These are phyloP conservation scores for Lagenaria siceraria DNA, from an alignment of 306 rosid genomes.

Conservation along the genomic window DNA sequence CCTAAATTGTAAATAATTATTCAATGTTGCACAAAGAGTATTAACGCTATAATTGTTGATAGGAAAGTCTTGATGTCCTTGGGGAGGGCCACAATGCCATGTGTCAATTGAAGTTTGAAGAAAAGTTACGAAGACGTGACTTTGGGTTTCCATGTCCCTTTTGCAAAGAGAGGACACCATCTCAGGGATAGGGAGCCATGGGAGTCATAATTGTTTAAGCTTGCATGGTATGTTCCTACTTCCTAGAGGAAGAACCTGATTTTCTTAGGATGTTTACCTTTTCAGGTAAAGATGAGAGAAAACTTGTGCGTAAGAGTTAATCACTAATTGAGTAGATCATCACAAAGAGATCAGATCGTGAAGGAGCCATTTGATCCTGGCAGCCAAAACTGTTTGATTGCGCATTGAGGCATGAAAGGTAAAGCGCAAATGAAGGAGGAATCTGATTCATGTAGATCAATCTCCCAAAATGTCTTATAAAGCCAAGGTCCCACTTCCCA, in stretches of 20 bases:
- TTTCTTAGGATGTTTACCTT: background rate
- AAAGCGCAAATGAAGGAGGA: background rate
- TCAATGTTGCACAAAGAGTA: background rate
- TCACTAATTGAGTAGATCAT: background rate
- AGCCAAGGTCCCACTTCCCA: background rate
- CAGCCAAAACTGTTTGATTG: background rate
- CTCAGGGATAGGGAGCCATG: background rate
- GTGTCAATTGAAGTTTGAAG: background rate
- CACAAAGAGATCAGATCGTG: background rate
- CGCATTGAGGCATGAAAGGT: background rate
- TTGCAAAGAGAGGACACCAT: background rate
- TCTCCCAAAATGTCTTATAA: background rate
- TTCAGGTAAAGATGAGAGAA: background rate
- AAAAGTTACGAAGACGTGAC: background rate
- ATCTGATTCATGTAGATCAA: background rate
- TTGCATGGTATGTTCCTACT: background rate
- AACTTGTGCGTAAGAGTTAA: background rate
- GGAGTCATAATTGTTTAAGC: background rate
- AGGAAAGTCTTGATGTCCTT: background rate
- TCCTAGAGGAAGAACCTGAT: background rate
- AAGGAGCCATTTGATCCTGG: background rate
- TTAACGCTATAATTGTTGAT: background rate
- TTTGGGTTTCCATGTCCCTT: background rate
- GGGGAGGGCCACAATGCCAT: background rate
- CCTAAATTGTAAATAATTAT: background rate